Evolutionary conservation across 2,329 filamentous ascomycete species (phyloP).

Genomic region (Colletotrichum sublineola): DNA sequence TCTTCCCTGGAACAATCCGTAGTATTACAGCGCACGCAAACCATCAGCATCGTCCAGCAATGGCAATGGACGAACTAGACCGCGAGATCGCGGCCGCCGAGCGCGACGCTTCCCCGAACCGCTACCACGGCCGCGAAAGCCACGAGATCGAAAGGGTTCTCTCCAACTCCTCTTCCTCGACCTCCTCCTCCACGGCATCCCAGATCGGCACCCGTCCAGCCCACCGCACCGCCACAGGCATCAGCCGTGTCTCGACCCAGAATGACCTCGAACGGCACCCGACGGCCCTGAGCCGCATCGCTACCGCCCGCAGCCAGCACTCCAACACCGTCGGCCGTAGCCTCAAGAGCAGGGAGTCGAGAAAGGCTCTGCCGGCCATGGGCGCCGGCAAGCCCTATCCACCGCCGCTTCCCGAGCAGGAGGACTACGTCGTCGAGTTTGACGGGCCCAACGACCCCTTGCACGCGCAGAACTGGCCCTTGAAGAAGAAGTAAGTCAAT

Average conservation of each 20-base stretch:
- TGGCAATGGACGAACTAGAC: constrained; percentile 67
- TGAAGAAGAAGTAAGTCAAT: constrained; percentile 77
- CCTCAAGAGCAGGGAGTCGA: constrained; percentile 62
- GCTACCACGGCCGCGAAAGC: constrained; percentile 57
- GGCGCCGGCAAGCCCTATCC: constrained; percentile 82
- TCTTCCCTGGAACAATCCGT: neutral
- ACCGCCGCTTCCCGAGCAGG: constrained; percentile 75
- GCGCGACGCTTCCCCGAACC: constrained; percentile 63
- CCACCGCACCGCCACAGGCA: constrained; percentile 56
- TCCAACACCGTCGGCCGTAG: constrained; percentile 76
- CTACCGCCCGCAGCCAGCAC: constrained; percentile 79
- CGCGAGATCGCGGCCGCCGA: constrained; percentile 67
- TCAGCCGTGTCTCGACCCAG: constrained; percentile 75
- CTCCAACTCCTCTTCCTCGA: constrained; percentile 65
- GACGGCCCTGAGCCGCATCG: constrained; percentile 78
- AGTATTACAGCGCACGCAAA: neutral
- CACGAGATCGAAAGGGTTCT: constrained; percentile 72
- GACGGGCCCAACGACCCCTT: constrained; percentile 85
- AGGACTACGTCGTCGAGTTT: constrained; percentile 88
- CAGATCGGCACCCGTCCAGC: constrained; percentile 45
- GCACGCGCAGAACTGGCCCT: constrained; percentile 89
- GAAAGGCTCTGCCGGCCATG: constrained; percentile 75
- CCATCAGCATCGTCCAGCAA: constrained; percentile 43
- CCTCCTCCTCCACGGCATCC: constrained; percentile 61
- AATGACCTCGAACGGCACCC: constrained; percentile 77